A percentile compares a stretch with the other conserved stretches of the same genome.
phyloP scores from a whole-genome alignment of 192 early-diverging fungal genomes.

The Funneliformis mosseae region DNA sequence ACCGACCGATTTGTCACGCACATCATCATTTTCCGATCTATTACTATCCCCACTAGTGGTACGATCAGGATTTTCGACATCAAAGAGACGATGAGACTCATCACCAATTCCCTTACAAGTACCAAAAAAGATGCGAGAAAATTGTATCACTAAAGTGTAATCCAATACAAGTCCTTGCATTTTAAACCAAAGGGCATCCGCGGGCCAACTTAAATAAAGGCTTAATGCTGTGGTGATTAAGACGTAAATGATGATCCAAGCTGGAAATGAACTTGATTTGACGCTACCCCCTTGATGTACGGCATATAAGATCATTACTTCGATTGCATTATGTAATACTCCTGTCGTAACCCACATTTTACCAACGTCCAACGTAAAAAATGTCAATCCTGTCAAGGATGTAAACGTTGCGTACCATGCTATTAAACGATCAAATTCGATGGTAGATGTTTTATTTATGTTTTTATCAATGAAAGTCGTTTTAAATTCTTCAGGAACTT shows the following conservation, averaged over 20 bases:
- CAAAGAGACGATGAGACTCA: background rate
- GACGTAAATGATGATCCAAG: constrained; percentile 38
- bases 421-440: constrained; percentile 39
- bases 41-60: background rate
- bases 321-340: constrained; percentile 41
- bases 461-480: background rate
- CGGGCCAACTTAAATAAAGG: constrained; percentile 40
- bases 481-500: background rate
- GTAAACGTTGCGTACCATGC: constrained; percentile 37
- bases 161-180: constrained; percentile 47
- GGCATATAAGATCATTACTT: constrained; percentile 40
- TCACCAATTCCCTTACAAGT: constrained; percentile 35
- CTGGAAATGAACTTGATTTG: constrained; percentile 32
- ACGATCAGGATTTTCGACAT: background rate
- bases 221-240: constrained; percentile 32
- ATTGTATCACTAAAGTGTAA: constrained; percentile 37
- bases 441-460: background rate
- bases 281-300: constrained; percentile 41
- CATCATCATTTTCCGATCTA: background rate
- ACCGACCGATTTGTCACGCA: background rate
- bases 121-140: constrained; percentile 32
- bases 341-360: constrained; percentile 42
- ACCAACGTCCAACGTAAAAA: constrained; percentile 42
- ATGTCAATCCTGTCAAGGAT: constrained; percentile 29
- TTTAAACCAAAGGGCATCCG: constrained; percentile 45